phyloP scores from a whole-genome alignment of 352 stramenopile species.

The Pythium folliculosum region DNA sequence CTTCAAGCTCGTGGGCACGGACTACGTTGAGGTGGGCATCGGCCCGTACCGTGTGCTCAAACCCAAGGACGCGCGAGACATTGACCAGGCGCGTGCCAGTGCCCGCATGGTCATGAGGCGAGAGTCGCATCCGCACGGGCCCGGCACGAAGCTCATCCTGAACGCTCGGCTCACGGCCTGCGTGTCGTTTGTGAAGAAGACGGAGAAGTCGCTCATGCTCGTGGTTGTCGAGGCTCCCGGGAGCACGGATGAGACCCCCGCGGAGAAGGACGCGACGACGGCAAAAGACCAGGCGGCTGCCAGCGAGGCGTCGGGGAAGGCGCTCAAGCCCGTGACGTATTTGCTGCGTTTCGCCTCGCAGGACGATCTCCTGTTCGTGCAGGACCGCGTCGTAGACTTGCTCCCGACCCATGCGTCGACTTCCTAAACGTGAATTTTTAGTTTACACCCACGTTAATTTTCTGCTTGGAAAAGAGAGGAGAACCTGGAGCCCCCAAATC shows the following conservation, averaged over 20 bases:
- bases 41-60: conserved; percentile 70
- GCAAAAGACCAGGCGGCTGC: not conserved
- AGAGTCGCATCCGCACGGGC: conserved; percentile 70
- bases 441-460: conserved; percentile 3
- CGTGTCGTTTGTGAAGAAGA: conserved; percentile 67
- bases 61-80: conserved; percentile 39
- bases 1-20: conserved; percentile 74
- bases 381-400: conserved; percentile 39
- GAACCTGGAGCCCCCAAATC: not conserved
- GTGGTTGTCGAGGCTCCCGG: conserved; percentile 51
- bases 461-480: not conserved
- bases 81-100: conserved; percentile 41
- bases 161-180: conserved; percentile 69
- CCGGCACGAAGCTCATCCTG: conserved; percentile 76
- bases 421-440: conserved; percentile 25
- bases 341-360: conserved; percentile 62
- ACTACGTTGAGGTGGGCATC: conserved; percentile 79
- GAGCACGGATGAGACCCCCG: conserved; percentile 5
- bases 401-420: conserved; percentile 25
- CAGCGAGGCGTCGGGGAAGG: conserved; percentile 3
- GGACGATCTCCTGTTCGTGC: conserved; percentile 60
- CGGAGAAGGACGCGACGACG: conserved; percentile 21
- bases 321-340: conserved; percentile 72
- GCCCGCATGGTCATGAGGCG: conserved; percentile 78
- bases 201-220: conserved; percentile 75